These are phyloP conservation scores for Penicillium salamii DNA, from an alignment of 495 filamentous ascomycete genomes.

Conservation along the genomic window DNA sequence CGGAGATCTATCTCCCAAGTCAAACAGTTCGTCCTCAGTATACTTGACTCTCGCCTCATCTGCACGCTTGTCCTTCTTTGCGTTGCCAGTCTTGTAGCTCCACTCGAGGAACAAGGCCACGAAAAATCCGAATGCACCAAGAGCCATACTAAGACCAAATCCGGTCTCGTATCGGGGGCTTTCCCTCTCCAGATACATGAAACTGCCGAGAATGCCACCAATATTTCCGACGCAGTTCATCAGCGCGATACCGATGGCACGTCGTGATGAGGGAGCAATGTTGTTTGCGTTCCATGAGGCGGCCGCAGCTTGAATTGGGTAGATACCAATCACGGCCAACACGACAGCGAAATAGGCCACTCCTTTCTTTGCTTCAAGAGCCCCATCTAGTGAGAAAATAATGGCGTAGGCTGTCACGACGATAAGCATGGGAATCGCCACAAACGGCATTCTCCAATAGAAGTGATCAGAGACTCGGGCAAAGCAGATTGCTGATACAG, in stretches of 20 bases:
- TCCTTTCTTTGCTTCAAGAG: background rate
- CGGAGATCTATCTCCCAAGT: constrained; percentile 52
- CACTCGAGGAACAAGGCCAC: background rate
- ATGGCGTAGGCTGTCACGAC: constrained; percentile 1
- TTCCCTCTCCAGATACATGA: constrained; percentile 8
- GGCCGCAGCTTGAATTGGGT: constrained; percentile 3
- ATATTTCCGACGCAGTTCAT: constrained; percentile 6
- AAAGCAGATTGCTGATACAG: background rate
- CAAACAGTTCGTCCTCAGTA: constrained; percentile 50
- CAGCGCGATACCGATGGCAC: constrained; percentile 6
- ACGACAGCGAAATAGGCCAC: background rate
- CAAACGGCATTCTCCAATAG: constrained; percentile 3
- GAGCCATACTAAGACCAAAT: constrained; percentile 1
- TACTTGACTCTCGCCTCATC: constrained; percentile 38
- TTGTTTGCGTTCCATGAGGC: constrained; percentile 8
- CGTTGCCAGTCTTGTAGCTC: constrained; percentile 1
- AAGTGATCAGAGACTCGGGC: background rate
- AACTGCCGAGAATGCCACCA: constrained; percentile 8
- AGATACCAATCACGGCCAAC: background rate
- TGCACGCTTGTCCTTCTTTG: background rate
- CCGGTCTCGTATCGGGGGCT: background rate
- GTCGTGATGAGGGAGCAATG: constrained; percentile 1
- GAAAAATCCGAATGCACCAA: background rate
- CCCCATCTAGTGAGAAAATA: background rate
- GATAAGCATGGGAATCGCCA: background rate